A percentile compares a stretch with the other conserved stretches of the same genome.
phyloP scores from a whole-genome alignment of 306 rosid species.

The Vachellia pachyceras region DNA sequence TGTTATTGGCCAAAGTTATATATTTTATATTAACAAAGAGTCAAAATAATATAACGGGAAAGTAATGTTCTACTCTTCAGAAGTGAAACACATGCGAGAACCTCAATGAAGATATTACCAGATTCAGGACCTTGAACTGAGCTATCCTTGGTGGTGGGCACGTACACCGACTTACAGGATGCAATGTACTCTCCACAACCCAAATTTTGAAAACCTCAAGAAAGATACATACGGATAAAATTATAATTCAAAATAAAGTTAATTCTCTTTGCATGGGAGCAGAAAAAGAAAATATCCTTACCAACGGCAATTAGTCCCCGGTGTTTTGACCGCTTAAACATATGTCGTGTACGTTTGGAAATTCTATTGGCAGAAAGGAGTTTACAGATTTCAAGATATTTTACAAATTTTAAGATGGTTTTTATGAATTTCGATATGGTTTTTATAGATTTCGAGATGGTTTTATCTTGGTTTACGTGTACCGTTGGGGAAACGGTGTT shows the following conservation, averaged over 20 bases:
- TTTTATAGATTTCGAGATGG: no score
- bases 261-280: neutral
- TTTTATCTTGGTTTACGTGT: no score
- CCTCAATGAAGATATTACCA: neutral
- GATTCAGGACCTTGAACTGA: neutral
- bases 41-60: neutral
- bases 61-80: neutral
- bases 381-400: no score
- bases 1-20: neutral
- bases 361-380: no score
- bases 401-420: no score
- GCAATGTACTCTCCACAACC: neutral
- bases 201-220: conserved; percentile 2
- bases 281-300: neutral
- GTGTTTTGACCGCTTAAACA: no score
- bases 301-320: no score
- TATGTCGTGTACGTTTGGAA: no score
- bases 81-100: neutral
- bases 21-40: neutral
- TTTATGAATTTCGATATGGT: no score
- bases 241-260: neutral
- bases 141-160: neutral
- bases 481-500: no score
- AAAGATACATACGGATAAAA: neutral
- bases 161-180: neutral